phyloP scores from a whole-genome alignment of 1,284 basidiomycete genomes.

The Moniliella sp. region DNA sequence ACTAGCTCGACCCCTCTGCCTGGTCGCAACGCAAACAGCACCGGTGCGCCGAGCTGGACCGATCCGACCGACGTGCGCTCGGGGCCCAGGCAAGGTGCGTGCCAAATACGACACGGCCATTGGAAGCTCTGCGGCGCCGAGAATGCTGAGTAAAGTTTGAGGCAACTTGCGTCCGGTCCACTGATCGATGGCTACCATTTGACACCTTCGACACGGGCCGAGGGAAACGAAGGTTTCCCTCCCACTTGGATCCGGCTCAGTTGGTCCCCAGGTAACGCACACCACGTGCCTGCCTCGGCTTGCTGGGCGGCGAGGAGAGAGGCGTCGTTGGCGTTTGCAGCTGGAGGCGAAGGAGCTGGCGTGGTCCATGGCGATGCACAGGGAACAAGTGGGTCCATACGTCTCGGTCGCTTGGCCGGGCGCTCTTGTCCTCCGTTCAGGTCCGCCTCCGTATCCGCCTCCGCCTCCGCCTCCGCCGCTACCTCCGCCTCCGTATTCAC shows the following conservation, averaged over 20 bases:
- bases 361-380: too few species aligned
- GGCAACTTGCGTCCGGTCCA: conserved; percentile 8
- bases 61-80: too few species aligned
- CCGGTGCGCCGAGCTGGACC: too few species aligned
- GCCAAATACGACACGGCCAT: conserved; percentile 3
- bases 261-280: conserved; percentile 6
- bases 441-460: neutral
- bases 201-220: conserved; percentile 10
- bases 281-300: neutral
- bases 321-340: neutral
- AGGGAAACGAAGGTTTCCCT: conserved; percentile 8
- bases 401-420: too few species aligned
- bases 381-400: too few species aligned
- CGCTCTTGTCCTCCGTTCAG: too few species aligned
- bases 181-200: conserved; percentile 16
- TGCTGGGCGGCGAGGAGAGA: neutral
- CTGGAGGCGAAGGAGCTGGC: neutral
- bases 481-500: neutral
- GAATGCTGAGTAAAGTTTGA: conserved; percentile 8
- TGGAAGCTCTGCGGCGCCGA: conserved; percentile 6
- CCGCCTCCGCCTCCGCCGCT: too few species aligned
- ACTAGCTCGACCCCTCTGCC: too few species aligned
- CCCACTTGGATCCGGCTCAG: conserved; percentile 5
- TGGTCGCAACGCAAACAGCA: too few species aligned
- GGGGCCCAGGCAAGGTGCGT: conserved; percentile 1